A percentile compares a stretch with the other conserved stretches of the same genome.
Evolutionary conservation across 306 rosid species (phyloP).

Genomic region (Lupinus albus): DNA sequence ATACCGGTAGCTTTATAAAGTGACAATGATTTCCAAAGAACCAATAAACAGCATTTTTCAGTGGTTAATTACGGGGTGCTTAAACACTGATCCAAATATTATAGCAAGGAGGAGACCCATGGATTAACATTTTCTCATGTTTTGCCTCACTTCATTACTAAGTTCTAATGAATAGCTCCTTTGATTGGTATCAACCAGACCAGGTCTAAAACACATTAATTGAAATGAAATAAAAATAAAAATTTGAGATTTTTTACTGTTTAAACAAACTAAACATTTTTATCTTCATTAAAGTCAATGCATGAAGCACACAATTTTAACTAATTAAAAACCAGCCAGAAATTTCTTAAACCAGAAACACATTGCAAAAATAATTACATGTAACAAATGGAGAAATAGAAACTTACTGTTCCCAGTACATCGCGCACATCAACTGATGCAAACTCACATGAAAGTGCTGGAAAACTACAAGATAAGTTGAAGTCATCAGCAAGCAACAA

Average conservation of each 20-base stretch:
- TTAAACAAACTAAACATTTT: conserved; percentile 5
- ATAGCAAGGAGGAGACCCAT: background rate
- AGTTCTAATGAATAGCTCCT: background rate
- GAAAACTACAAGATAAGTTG: conserved; percentile 69
- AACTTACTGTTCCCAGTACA: conserved; percentile 96
- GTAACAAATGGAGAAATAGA: conserved; percentile 40
- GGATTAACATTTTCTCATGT: conserved; percentile 16
- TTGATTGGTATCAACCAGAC: background rate
- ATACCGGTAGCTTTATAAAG: conserved; percentile 3
- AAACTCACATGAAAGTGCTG: conserved; percentile 94
- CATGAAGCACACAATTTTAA: background rate
- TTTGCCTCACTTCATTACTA: background rate
- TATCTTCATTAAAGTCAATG: background rate
- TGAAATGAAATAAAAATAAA: background rate
- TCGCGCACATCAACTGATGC: conserved; percentile 92
- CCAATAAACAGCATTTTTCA: conserved; percentile 12
- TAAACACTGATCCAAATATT: conserved; percentile 9
- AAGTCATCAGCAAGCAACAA: conserved; percentile 39
- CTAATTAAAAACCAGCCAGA: background rate
- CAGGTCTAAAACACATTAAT: background rate
- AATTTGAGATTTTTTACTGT: background rate
- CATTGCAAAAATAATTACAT: background rate
- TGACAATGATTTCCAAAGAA: background rate
- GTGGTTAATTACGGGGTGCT: conserved; percentile 3
- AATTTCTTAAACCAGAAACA: conserved; percentile 15